Evolutionary conservation across 2,329 filamentous ascomycete genomes (phyloP), one percentile per base, ranked within the genome.

Genomic region (Blastomyces gilchristii): DNA sequence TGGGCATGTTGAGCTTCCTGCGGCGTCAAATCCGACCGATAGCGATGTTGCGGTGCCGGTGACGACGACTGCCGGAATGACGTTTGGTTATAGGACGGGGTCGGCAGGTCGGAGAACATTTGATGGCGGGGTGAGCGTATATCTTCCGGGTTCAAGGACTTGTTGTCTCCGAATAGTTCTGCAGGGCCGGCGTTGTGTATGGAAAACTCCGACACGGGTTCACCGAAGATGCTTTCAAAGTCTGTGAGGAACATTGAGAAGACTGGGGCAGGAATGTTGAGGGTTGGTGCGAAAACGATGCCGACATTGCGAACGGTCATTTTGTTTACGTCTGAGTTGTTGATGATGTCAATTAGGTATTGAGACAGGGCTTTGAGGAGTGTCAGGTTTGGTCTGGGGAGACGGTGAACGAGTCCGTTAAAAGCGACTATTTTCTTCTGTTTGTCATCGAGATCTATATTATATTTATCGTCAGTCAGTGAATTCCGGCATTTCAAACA

Each of bases 241-340:
- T 97, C 92, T 67, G 94, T 92, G 63, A 99, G 81, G 75, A 99
- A 94, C 74, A 95, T 83, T 3, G 92, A 91, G 73, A 99, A 97
- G 12, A 99, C 88, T 0, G 93, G 92, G 0, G 91, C 91, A 0
- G 94, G 93, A 53, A 99, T 96, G 74, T 97, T 97, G 62, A 99
- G 82, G 0, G 94, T 97, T 0, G 94, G 94, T 18, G 94, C 96
- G 75, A 99, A 99, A 63, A 99, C 93, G 69, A 99, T 97, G 67
- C 94, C 93, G 62, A 99, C 90, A 71, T 99, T 99, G 68, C 93
- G 87, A 61, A 97, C 90, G 12, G 90, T 97, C 94, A 99, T 99
- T 81, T 97, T 97, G 80, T 99, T 99, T 66, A 88, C 81, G 69
- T 90, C 87, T 7, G 91, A 82, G 69, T 97, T 91, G 75, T 94